Evolutionary conservation across 352 stramenopile genomes (phyloP).

Genomic region (Phytophthora meadii): DNA sequence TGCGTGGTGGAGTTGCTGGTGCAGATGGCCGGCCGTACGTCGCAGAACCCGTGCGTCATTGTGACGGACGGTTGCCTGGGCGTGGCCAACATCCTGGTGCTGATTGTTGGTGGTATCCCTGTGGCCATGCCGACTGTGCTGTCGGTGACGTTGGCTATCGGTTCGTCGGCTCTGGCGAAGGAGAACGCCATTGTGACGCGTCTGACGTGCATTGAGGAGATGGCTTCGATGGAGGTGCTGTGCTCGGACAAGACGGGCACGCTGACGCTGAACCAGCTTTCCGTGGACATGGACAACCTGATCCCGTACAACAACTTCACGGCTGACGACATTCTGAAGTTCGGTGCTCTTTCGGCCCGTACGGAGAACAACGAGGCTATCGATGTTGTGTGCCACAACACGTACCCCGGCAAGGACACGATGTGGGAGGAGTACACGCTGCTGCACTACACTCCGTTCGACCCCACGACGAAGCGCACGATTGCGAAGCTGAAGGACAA

Average conservation of each 20-base stretch:
- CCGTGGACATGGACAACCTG: constrained; percentile 90
- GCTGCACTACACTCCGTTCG: constrained; percentile 85
- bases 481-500: constrained; percentile 91
- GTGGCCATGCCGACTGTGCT: constrained; percentile 95
- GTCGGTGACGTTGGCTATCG: constrained; percentile 92
- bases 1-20: constrained; percentile 89
- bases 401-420: constrained; percentile 82
- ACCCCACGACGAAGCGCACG: constrained; percentile 91
- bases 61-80: constrained; percentile 74
- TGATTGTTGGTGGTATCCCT: constrained; percentile 93
- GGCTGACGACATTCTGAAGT: constrained; percentile 64
- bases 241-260: constrained; percentile 97
- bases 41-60: constrained; percentile 87
- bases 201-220: constrained; percentile 93
- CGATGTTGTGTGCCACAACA: constrained; percentile 77
- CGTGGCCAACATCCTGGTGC: constrained; percentile 83
- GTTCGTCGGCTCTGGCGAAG: constrained; percentile 88
- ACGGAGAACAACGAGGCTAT: constrained; percentile 83
- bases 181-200: constrained; percentile 94
- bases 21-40: constrained; percentile 72
- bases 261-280: constrained; percentile 96
- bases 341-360: constrained; percentile 64
- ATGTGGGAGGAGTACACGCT: constrained; percentile 80
- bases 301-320: constrained; percentile 79
- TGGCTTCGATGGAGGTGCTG: constrained; percentile 93